Base-by-base conservation (phyloP, 2,329 filamentous ascomycete species). In the Fusarium sp. region DNA sequence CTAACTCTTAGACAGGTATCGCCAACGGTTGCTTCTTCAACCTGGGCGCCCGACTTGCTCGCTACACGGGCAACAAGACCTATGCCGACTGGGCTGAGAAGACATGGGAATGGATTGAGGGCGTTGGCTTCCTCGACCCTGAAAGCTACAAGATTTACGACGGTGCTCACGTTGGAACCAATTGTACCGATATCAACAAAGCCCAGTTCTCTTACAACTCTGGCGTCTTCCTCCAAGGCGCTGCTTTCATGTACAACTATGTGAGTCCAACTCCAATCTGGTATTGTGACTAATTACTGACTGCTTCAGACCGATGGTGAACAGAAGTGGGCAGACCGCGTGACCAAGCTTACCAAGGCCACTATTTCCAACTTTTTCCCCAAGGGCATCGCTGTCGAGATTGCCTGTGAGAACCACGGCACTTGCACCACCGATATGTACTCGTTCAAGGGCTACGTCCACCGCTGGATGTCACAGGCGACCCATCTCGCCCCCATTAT, bases 51-150 rank as follows among this genome's bases (percentile, higher is more conserved):
- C 85, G 91, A 8, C 81, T 94, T 10, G 90, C 88, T 0, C 83
- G 87, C 9, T 93, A 91, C 75, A 91, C 88, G 0, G 79, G 79
- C 29, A 90, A 92, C 68, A 68, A 79, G 1, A 88, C 88, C 0
- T 92, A 91, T 66, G 78, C 80, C 3, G 78, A 87, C 6, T 88
- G 86, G 80, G 89, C 89, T 1, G 80, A 82, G 53, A 85, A 83
- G 70, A 81, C 82, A 1, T 92, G 84, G 78, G 79, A 91, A 38
- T 89, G 90, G 85, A 80, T 86, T 12, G 73, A 73, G 31, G 70
- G 71, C 4, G 77, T 88, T 3, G 82, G 83, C 4, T 83, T 88
- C 61, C 82, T 93, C 49, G 85, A 88, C 61, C 79, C 80, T 34
- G 73, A 81, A 5, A 77, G 83, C 2, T 89, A 85, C 68, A 84